Conservation (phyloP, 1,139 yeast genomes). For the Sugiyamaella sp. region DNA sequence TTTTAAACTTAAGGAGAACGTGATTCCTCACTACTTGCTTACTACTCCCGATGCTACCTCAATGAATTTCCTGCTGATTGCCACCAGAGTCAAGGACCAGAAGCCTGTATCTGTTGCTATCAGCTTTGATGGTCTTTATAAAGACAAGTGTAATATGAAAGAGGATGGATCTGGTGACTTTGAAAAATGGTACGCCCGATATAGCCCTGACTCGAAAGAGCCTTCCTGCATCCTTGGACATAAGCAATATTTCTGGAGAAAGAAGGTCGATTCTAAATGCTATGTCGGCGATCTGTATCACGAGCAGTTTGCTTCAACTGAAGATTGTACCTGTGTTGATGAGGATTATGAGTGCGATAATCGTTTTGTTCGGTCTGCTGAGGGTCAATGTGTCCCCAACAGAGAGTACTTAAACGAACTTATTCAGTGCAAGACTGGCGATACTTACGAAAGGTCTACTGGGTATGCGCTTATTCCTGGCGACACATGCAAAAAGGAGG, state of each 20-base stretch:
- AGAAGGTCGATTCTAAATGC: constrained; percentile 71
- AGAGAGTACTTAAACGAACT: constrained; percentile 29
- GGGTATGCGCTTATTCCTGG: constrained; percentile 52
- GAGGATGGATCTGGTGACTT: constrained; percentile 60
- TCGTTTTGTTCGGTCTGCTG: constrained; percentile 53
- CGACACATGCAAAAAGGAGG: constrained; percentile 48
- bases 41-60: constrained; percentile 80
- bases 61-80: constrained; percentile 59
- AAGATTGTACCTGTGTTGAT: constrained; percentile 66
- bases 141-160: constrained; percentile 38
- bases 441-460: constrained; percentile 30
- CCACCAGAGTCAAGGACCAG: constrained; percentile 42
- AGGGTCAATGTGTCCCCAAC: constrained; percentile 60
- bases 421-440: constrained; percentile 27
- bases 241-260: constrained; percentile 64
- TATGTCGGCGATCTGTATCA: constrained; percentile 62
- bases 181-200: constrained; percentile 69
- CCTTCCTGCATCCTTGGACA: constrained; percentile 78
- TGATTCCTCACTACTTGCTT: constrained; percentile 52
- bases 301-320: constrained; percentile 59
- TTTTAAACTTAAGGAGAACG: constrained; percentile 51
- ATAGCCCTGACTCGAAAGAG: constrained; percentile 46
- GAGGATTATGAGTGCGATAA: constrained; percentile 73
- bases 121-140: constrained; percentile 64
- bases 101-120: constrained; percentile 48